Conservation (phyloP, 2,329 filamentous ascomycete genomes). For the Aspergillus flavus region DNA sequence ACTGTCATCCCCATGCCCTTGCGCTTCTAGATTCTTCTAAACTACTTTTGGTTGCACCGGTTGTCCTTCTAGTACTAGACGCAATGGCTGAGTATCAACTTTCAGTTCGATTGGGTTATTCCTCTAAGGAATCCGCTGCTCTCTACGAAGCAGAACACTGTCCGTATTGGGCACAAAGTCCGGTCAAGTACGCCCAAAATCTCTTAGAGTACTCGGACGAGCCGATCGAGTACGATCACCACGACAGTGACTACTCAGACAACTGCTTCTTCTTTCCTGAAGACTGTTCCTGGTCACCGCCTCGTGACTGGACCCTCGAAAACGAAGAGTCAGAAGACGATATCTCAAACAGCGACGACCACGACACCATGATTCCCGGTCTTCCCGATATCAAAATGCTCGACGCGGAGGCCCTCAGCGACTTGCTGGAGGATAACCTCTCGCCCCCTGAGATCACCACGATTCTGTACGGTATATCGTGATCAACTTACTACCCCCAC, state of each 20-base stretch:
- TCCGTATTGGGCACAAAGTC: conserved; percentile 44
- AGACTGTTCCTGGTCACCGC: conserved; percentile 44
- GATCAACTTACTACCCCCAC: not conserved
- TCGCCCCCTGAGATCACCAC: conserved; percentile 48
- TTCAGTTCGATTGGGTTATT: conserved; percentile 22
- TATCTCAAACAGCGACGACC: conserved; percentile 14
- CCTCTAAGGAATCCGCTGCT: conserved; percentile 13
- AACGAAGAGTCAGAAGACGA: conserved; percentile 24
- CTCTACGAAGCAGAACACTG: conserved; percentile 28
- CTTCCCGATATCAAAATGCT: conserved; percentile 48
- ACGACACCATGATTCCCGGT: conserved; percentile 43
- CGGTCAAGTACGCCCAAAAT: conserved; percentile 42
- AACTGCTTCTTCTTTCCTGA: conserved; percentile 50
- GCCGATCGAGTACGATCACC: conserved; percentile 47
- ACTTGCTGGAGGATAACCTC: conserved; percentile 46
- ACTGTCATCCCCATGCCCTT: not conserved
- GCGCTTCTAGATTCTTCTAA: not conserved
- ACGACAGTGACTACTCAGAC: conserved; percentile 45
- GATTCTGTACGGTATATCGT: conserved; percentile 38
- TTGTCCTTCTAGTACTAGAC: not conserved
- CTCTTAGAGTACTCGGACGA: conserved; percentile 43
- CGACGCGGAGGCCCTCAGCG: conserved; percentile 44
- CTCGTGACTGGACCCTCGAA: conserved; percentile 33
- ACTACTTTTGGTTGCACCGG: not conserved
- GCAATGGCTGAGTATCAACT: conserved; percentile 26